phyloP scores from a whole-genome alignment of 2,329 filamentous ascomycete species.

The Ophiostoma himal-ulmi region DNA sequence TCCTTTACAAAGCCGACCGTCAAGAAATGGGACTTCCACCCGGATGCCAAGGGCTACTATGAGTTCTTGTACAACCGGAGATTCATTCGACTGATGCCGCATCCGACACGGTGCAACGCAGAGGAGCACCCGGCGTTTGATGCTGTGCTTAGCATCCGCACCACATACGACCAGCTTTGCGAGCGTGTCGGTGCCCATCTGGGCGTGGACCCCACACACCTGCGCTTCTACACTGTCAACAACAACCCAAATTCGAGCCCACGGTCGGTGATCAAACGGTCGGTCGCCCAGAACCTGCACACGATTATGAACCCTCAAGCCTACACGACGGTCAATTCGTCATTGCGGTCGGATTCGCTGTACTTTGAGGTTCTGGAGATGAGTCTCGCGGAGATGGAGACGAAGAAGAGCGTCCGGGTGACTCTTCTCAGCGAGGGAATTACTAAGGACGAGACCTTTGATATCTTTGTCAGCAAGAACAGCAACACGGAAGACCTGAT shows the following conservation, averaged over 20 bases:
- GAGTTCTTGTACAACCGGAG: slow-evolving; percentile 86
- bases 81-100: slow-evolving; percentile 69
- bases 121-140: slow-evolving; percentile 62
- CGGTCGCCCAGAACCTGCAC: slow-evolving; percentile 62
- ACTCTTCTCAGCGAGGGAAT: slow-evolving; percentile 85
- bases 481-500: slow-evolving; percentile 76
- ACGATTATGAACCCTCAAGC: slow-evolving; percentile 74
- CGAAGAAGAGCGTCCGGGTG: slow-evolving; percentile 80
- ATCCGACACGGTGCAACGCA: slow-evolving; percentile 50
- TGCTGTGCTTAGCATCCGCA: slow-evolving; percentile 76
- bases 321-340: slow-evolving; percentile 62
- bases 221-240: slow-evolving; percentile 88
- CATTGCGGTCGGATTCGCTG: slow-evolving; percentile 68
- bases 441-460: slow-evolving; percentile 76
- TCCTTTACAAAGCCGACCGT: slow-evolving; percentile 34
- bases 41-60: slow-evolving; percentile 81
- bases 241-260: slow-evolving; percentile 63
- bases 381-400: slow-evolving; percentile 86
- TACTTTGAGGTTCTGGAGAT: slow-evolving; percentile 94
- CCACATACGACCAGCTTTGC: slow-evolving; percentile 80
- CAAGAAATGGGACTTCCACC: slow-evolving; percentile 48
- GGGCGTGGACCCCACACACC: slow-evolving; percentile 71
- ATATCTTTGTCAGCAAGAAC: slow-evolving; percentile 82
- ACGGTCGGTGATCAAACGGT: slow-evolving; percentile 69
- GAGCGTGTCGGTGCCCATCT: slow-evolving; percentile 76